Evolutionary conservation across 176 grass and related monocot genomes (phyloP), one percentile per base, ranked within the genome.

Genomic region (Triticum aestivum): DNA sequence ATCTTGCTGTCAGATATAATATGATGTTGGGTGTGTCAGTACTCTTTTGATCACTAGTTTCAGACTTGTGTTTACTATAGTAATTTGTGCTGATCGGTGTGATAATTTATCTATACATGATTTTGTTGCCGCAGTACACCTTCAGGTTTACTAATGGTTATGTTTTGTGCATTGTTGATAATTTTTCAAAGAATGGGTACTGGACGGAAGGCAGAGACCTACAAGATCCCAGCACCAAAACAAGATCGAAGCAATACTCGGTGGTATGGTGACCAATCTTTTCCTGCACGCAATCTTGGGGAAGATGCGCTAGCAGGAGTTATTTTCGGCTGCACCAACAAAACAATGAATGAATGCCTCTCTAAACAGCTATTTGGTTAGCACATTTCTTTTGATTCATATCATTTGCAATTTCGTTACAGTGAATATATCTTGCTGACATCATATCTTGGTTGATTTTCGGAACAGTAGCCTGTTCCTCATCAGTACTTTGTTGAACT

Each of bases 311-410:
- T 95, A 15, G 96, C 86, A 74, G 96, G 93, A 27, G 88, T 89
- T 9, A 92, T 98, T 72, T 98, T 98, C 67, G 93, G 93, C 71
- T 98, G 93, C 86, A 95, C 86, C 6, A 29, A 91, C 56, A 26
- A 80, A 13, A 98, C 93, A 1, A 92, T 94, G 18, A 61, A 88
- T 23, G 93, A 98, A 85, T 98, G 96, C 87, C 86, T 98, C 78
- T 67, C 86, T 52, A 98, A 98, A 73, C 91, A 94, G 37, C 54
- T 98, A 67, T 98, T 98, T 82, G 96, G 96, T 98, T 79, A 69
- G 91, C 86, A 58, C 77, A 68, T 61, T 52, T 61, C 11, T 82
- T 65, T 79, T 61, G 10, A 65, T 21, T 3, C 80, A 1, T 87
- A 44, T 38, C 32, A 59, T 72, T 15, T 75, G 32, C 54, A 85